Evolutionary conservation across 2,329 filamentous ascomycete species (phyloP).

Genomic region (Leptodontidium sp.): DNA sequence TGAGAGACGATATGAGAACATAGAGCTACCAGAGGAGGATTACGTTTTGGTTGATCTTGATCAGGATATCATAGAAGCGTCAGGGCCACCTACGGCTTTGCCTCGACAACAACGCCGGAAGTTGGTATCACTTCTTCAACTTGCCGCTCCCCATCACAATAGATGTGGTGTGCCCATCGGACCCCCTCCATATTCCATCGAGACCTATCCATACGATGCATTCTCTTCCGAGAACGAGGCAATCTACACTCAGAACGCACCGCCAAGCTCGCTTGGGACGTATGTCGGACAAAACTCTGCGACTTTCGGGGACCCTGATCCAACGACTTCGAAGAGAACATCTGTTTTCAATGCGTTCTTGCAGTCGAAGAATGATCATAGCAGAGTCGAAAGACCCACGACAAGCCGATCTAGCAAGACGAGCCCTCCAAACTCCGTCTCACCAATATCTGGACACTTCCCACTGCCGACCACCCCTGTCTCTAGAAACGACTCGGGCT

Average conservation of each 20-base stretch:
- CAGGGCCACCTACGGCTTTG: slow-evolving; percentile 76
- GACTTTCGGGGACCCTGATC: slow-evolving; percentile 74
- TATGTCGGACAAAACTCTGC: slow-evolving; percentile 91
- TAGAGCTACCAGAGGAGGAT: slow-evolving; percentile 91
- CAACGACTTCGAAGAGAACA: slow-evolving; percentile 57
- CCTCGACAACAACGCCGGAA: slow-evolving; percentile 92
- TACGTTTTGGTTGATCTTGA: slow-evolving; percentile 96
- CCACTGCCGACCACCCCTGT: slow-evolving; percentile 79
- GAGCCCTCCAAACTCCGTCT: slow-evolving; percentile 71
- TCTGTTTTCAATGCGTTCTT: slow-evolving; percentile 93
- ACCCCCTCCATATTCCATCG: slow-evolving; percentile 89
- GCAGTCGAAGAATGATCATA: slow-evolving; percentile 73
- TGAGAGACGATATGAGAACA: slow-evolving; percentile 86
- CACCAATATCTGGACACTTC: slow-evolving; percentile 81
- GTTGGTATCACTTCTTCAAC: slow-evolving; percentile 84
- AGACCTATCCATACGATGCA: slow-evolving; percentile 89
- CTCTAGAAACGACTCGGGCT: slow-evolving; percentile 92
- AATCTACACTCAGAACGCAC: slow-evolving; percentile 77
- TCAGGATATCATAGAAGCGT: slow-evolving; percentile 87
- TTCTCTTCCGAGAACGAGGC: slow-evolving; percentile 87
- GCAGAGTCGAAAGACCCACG: slow-evolving; percentile 76
- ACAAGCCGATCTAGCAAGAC: slow-evolving; percentile 73
- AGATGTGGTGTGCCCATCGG: slow-evolving; percentile 87
- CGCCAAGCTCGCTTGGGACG: slow-evolving; percentile 78
- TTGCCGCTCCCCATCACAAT: slow-evolving; percentile 88